phyloP scores from a whole-genome alignment of 2,329 filamentous ascomycete genomes.

The Metarhizium guizhouense region DNA sequence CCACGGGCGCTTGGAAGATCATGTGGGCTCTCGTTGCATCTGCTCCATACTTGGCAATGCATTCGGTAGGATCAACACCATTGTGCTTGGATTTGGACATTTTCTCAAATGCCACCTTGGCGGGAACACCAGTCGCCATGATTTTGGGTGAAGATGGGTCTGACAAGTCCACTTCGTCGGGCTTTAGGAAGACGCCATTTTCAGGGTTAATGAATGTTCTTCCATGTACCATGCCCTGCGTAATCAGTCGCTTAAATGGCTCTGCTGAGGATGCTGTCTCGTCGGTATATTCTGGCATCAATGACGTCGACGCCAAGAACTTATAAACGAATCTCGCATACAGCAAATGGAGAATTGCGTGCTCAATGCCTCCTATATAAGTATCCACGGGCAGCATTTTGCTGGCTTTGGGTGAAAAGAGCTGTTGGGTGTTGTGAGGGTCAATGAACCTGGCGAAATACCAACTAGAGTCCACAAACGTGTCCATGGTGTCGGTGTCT shows the following conservation, averaged over 20 bases:
- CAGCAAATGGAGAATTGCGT: conserved; percentile 81
- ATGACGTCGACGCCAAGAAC: conserved; percentile 54
- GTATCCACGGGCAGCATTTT: conserved; percentile 66
- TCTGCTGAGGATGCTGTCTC: conserved; percentile 42
- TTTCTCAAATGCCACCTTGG: conserved; percentile 68
- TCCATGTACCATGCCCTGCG: conserved; percentile 90
- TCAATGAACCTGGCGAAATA: conserved; percentile 80
- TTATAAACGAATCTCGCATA: conserved; percentile 90
- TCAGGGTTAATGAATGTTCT: conserved; percentile 69
- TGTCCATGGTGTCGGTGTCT: conserved; percentile 94
- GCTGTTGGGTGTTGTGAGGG: conserved; percentile 50
- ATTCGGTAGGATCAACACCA: conserved; percentile 70
- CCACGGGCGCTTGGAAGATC: conserved; percentile 79
- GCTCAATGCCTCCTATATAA: conserved; percentile 86
- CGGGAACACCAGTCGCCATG: conserved; percentile 46
- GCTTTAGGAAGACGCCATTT: conserved; percentile 68
- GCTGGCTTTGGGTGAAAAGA: conserved; percentile 53
- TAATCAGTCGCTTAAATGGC: conserved; percentile 74
- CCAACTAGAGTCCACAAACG: conserved; percentile 93
- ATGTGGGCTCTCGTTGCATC: conserved; percentile 82
- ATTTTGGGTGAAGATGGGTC: conserved; percentile 50
- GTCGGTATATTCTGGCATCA: conserved; percentile 32
- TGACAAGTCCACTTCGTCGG: conserved; percentile 61
- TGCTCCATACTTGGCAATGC: conserved; percentile 67
- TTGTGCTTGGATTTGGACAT: conserved; percentile 97